Percentiles rank a stretch among this genome's conserved stretches.
phyloP scores from a whole-genome alignment of 345 rosid species.

The Hevea brasiliensis region DNA sequence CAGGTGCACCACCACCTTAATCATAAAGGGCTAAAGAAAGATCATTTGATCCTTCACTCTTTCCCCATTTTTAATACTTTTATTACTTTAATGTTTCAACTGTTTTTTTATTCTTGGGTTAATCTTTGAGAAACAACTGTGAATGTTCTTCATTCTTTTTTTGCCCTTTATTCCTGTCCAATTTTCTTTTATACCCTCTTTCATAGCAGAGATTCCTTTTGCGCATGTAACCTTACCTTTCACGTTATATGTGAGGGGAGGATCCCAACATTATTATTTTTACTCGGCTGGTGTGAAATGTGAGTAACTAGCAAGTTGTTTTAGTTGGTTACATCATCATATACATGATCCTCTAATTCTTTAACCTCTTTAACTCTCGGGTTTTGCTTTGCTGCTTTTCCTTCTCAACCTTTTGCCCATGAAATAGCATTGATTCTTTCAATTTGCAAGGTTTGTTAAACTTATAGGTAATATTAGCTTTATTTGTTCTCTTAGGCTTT shows the following conservation, averaged over 20 bases:
- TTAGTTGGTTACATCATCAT: not conserved
- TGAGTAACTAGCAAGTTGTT: conserved; percentile 28
- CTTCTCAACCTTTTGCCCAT: not conserved
- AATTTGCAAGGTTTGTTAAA: not conserved
- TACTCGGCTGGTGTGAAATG: conserved; percentile 29
- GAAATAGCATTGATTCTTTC: not conserved
- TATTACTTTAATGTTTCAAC: conserved; percentile 18
- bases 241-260: conserved; percentile 13
- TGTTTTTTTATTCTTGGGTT: conserved; percentile 30
- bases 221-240: conserved; percentile 8
- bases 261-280: conserved; percentile 12
- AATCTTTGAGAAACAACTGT: conserved; percentile 10
- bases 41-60: conserved; percentile 13
- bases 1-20: conserved; percentile 31
- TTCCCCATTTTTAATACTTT: conserved; percentile 8
- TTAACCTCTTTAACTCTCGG: not conserved
- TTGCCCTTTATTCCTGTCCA: not conserved
- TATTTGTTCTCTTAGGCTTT: not conserved
- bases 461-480: not conserved
- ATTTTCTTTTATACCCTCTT: not conserved
- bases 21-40: conserved; percentile 23
- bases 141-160: not conserved
- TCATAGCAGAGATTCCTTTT: conserved; percentile 1
- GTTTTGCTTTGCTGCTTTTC: not conserved
- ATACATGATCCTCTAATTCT: not conserved